Base-by-base conservation (phyloP, 2,329 filamentous ascomycete species). In the Monosporascus cannonballus region DNA sequence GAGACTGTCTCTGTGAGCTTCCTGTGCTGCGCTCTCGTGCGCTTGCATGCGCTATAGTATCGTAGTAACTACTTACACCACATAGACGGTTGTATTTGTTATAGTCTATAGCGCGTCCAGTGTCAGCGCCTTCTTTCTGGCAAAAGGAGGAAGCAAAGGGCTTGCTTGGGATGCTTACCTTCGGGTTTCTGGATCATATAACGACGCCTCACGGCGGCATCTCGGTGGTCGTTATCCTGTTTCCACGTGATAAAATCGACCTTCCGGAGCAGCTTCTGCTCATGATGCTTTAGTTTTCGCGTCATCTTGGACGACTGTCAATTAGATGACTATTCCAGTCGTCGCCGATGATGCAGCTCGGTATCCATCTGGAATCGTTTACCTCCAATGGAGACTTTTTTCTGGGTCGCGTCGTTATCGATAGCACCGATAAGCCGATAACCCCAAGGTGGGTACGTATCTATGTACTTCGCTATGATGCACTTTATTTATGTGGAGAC, bases 211-310 rank as follows among this genome's bases (percentile, higher is more conserved):
- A 97, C 83, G 57, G 75, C 73, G 57, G 64, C 84, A 73, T 93
- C 89, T 69, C 93, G 87, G 75, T 99, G 94, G 63, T 84, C 80
- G 66, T 87, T 83, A 75, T 97, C 92, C 66, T 85, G 85, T 73
- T 94, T 94, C 79, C 93, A 96, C 67, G 87, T 94, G 69, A 92
- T 86, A 74, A 99, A 96, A 75, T 99, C 92, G 72, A 94, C 91
- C 72, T 82, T 83, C 69, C 93, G 93, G 64, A 97, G 83, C 68
- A 97, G 87, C 80, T 94, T 95, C 70, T 94, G 85, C 84, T 99
- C 94, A 74, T 96, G 93, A 74, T 96, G 84, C 75, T 96, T 97
- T 68, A 99, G 84, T 77, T 96, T 91, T 64, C 94, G 87, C 62
- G 96, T 90, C 94, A 97, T 97, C 24, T 61, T 80, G 68, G 46